Base-by-base conservation (phyloP, 164 flowering plant species). In the Protea cynaroides region DNA sequence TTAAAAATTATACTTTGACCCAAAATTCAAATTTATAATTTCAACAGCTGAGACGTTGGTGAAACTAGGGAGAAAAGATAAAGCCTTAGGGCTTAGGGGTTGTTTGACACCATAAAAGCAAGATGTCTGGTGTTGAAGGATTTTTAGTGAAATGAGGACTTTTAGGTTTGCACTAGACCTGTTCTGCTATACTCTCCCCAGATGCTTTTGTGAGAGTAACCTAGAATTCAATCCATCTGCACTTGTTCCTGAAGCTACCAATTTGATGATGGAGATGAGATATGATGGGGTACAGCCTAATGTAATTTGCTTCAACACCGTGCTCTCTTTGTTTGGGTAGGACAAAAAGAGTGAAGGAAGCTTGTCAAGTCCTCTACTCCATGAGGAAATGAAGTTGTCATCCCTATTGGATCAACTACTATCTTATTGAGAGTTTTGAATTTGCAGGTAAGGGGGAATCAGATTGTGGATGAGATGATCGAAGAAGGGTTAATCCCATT, bases 221-320 rank as follows among this genome's bases (percentile, higher is more conserved):
- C 77, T 85, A 19, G 82, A 74, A 44, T 71, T 68, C 46, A 87
- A 88, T 71, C 94, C 90, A 6, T 87, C 90, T 2, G 85, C 85
- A 13, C 83, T 90, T 67, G 89, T 88, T 61, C 81, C 84, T 0
- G 87, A 83, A 56, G 84, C 92, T 61, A 69, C 74, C 43, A 78
- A 81, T 69, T 78, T 88, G 70, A 78, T 90, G 79, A 75, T 77
- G 75, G 97, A 90, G 58, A 90, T 90, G 90, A 82, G 82, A 70
- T 61, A 83, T 21, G 51, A 76, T 58, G 75, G 72, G 23, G 69
- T 85, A 65, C 21, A 53, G 10, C 94, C 90, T 2, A 86, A 63
- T 46, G 64, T 85, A 7, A 70, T 78, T 25, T 80, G 81, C 68
- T 88, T 81, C 72, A 90, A 86, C 55, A 78, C 86, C 25, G 69